Percentiles rank a stretch among this genome's conserved stretches.
phyloP scores from a whole-genome alignment of 768 basidiomycete species.

The Imleria badia region DNA sequence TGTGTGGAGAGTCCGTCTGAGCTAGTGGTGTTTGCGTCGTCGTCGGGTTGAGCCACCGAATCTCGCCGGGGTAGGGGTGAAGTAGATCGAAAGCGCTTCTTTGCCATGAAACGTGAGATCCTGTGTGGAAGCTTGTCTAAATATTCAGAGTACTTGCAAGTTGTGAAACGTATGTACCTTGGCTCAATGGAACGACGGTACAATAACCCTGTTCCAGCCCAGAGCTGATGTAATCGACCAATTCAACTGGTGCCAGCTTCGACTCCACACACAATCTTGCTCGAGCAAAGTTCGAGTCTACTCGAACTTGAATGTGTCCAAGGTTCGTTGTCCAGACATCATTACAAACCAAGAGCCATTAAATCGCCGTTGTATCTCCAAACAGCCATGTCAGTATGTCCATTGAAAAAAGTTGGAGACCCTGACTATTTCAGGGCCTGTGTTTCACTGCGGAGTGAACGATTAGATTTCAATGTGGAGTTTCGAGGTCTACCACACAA shows the following conservation, averaged over 20 bases:
- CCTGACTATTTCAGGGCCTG: background rate
- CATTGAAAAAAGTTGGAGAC: background rate
- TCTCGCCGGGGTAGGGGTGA: constrained; percentile 1
- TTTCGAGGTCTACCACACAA: background rate
- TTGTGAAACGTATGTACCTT: background rate
- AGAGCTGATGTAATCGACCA: constrained; percentile 9
- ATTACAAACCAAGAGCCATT: background rate
- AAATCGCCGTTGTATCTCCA: background rate
- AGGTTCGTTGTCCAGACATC: background rate
- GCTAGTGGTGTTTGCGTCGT: background rate
- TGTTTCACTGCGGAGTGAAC: background rate
- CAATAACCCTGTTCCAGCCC: background rate
- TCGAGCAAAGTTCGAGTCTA: too few species aligned
- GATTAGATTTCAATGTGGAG: background rate
- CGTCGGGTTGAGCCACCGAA: background rate
- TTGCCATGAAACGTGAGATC: background rate
- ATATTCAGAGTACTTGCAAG: background rate
- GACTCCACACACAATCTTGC: too few species aligned
- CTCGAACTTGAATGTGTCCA: background rate
- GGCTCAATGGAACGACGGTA: background rate
- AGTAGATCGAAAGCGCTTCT: constrained; percentile 17
- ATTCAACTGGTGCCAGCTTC: too few species aligned
- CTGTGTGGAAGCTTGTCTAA: background rate
- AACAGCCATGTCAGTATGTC: background rate
- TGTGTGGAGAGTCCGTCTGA: constrained; percentile 8